Percentiles rank a stretch among this genome's conserved stretches.
Evolutionary conservation across 2,329 filamentous ascomycete genomes (phyloP).

Genomic region (Monascus ruber): DNA sequence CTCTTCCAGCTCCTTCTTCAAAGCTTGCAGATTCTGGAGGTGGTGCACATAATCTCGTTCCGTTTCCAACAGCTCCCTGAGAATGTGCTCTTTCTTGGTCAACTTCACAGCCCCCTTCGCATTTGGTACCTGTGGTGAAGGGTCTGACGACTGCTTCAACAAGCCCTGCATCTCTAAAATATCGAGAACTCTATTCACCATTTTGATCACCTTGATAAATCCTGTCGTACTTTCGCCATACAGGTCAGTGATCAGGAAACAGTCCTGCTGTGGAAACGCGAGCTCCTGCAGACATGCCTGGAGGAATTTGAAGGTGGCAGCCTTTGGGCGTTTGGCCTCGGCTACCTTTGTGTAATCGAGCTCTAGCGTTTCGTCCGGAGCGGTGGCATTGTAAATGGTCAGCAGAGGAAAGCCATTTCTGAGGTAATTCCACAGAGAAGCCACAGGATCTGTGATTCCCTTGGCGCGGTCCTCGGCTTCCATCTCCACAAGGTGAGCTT

Average conservation of each 20-base stretch:
- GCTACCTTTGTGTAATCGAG: constrained; percentile 53
- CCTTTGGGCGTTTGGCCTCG: constrained; percentile 70
- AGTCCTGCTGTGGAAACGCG: constrained; percentile 65
- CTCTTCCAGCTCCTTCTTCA: constrained; percentile 83
- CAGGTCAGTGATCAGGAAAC: constrained; percentile 84
- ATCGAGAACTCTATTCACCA: constrained; percentile 86
- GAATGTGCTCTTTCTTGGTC: constrained; percentile 72
- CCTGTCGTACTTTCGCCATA: constrained; percentile 92
- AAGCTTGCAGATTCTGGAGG: constrained; percentile 80
- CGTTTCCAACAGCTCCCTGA: constrained; percentile 84
- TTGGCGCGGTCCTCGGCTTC: constrained; percentile 55
- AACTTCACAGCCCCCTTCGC: constrained; percentile 44
- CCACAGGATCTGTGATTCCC: constrained; percentile 64
- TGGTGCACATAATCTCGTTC: constrained; percentile 98
- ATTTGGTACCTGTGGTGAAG: constrained; percentile 34
- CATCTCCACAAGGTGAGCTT: constrained; percentile 60
- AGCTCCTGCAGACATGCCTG: constrained; percentile 78
- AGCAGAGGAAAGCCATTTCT: constrained; percentile 74
- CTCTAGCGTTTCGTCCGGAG: constrained; percentile 56
- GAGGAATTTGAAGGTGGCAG: constrained; percentile 84
- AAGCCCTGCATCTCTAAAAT: constrained; percentile 68
- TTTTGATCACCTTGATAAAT: constrained; percentile 91
- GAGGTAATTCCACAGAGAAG: constrained; percentile 80
- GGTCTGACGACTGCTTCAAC: constrained; percentile 52
- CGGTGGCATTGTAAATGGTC: constrained; percentile 76